Evolutionary conservation across 2,329 filamentous ascomycete species (phyloP), one percentile per base, ranked within the genome.

Genomic region (Microdochium trichocladiopsis): DNA sequence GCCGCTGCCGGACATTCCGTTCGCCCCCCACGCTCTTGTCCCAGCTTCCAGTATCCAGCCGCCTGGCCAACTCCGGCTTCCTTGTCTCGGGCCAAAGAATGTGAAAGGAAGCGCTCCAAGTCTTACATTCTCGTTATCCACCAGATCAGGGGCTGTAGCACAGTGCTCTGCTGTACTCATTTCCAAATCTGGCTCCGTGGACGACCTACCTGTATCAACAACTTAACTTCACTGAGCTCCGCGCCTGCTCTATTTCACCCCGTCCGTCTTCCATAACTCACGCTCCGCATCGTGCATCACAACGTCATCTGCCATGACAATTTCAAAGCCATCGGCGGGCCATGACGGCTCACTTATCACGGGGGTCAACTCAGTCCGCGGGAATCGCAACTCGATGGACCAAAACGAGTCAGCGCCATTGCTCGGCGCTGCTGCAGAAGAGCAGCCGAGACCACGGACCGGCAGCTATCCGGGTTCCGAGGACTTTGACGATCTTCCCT

Each of bases 401-500:
- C 18, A 62, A 43, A 63, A 63, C 48, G 74, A 76, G 57, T 66
- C 66, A 31, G 69, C 69, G 25, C 63, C 64, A 49, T 60, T 79
- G 51, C 61, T 79, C 54, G 61, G 65, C 53, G 57, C 63, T 33
- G 61, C 61, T 55, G 56, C 58, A 51, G 24, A 51, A 45, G 53
- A 56, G 18, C 52, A 49, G 2, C 53, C 57, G 28, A 50, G 45
- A 12, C 53, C 53, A 9, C 56, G 53, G 47, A 58, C 61, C 11
- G 63, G 64, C 23, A 65, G 62, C 54, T 84, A 79, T 79, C 69
- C 70, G 50, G 77, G 74, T 8, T 61, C 70, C 23, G 72, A 72
- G 12, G 85, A 88, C 59, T 88, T 86, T 56, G 72, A 74, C 28
- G 74, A 74, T 8, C 58, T 86, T 50, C 77, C 83, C 3, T 84